Conservation (phyloP, 495 filamentous ascomycete genomes). For the Daldinia decipiens region DNA sequence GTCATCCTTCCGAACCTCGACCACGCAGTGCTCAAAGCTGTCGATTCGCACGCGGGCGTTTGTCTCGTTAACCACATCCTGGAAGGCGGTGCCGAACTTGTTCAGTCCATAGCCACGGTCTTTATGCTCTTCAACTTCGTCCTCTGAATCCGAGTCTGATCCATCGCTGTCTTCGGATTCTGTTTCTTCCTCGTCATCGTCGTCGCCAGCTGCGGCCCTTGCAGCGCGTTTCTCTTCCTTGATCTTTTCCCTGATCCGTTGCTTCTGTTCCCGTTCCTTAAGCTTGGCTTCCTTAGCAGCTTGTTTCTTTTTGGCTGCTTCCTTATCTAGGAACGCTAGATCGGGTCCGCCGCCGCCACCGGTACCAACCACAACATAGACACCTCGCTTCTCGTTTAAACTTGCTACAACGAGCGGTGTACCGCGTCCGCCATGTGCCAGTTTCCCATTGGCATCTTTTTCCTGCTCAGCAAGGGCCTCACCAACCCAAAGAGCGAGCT, state of each 20-base stretch:
- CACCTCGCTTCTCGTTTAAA: slow-evolving; percentile 85
- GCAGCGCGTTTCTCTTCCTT: slow-evolving; percentile 67
- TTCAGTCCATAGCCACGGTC: slow-evolving; percentile 78
- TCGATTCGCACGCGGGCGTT: slow-evolving; percentile 91
- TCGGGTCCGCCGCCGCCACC: slow-evolving; percentile 81
- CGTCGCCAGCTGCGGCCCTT: slow-evolving; percentile 57
- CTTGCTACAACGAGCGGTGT: slow-evolving; percentile 90
- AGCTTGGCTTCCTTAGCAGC: slow-evolving; percentile 67
- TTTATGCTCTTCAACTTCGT: slow-evolving; percentile 65
- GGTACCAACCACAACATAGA: slow-evolving; percentile 89
- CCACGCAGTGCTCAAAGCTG: slow-evolving; percentile 96
- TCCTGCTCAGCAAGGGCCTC: slow-evolving; percentile 93
- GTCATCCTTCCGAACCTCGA: slow-evolving; percentile 96
- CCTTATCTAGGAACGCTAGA: slow-evolving; percentile 67
- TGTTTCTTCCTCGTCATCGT: slow-evolving; percentile 67
- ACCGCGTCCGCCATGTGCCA: slow-evolving; percentile 73
- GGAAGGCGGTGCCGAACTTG: slow-evolving; percentile 92
- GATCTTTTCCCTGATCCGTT: slow-evolving; percentile 69
- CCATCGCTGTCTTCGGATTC: slow-evolving; percentile 68
- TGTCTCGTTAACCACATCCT: slow-evolving; percentile 93
- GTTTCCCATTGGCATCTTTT: slow-evolving; percentile 73
- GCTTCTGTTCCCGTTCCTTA: slow-evolving; percentile 67
- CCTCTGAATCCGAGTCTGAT: slow-evolving; percentile 68
- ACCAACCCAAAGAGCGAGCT: slow-evolving; percentile 91
- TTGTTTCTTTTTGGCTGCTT: slow-evolving; percentile 69